Conservation (phyloP, 208 protist species). For the Novymonas esmeraldas region DNA sequence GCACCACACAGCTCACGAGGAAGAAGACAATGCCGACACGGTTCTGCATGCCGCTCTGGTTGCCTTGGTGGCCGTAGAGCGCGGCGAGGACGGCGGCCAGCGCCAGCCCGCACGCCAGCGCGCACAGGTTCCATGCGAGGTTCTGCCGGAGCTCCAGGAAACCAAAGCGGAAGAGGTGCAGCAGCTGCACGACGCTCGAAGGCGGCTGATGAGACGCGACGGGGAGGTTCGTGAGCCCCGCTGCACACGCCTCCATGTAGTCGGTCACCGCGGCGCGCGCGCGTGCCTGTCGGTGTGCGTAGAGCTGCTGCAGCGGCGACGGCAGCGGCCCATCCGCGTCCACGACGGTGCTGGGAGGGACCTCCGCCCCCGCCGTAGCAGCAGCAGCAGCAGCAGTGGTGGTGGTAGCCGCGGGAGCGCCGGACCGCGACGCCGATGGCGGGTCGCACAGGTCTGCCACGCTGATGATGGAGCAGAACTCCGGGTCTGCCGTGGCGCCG, state of each 20-base stretch:
- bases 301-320: conserved; percentile 27
- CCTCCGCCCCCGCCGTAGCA: background rate
- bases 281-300: conserved; percentile 16
- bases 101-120: conserved; percentile 30
- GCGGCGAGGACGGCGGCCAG: conserved; percentile 44
- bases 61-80: conserved; percentile 57
- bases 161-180: conserved; percentile 55
- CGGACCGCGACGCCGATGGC: background rate
- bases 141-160: conserved; percentile 54
- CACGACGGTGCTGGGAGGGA: background rate
- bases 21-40: conserved; percentile 76
- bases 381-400: background rate
- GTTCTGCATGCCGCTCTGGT: conserved; percentile 64
- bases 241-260: conserved; percentile 56
- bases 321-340: conserved; percentile 6
- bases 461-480: background rate
- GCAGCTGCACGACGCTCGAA: conserved; percentile 34
- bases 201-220: conserved; percentile 33
- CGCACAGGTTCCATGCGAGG: conserved; percentile 11
- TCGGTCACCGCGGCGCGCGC: conserved; percentile 29
- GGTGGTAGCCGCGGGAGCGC: too few relatives aligned
- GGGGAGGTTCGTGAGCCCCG: conserved; percentile 34
- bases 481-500: background rate
- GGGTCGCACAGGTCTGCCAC: background rate
- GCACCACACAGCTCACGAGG: conserved; percentile 56